Percentiles rank a stretch among this genome's conserved stretches.
phyloP scores from a whole-genome alignment of 768 basidiomycete genomes.

The Hygrocybe coccinea region DNA sequence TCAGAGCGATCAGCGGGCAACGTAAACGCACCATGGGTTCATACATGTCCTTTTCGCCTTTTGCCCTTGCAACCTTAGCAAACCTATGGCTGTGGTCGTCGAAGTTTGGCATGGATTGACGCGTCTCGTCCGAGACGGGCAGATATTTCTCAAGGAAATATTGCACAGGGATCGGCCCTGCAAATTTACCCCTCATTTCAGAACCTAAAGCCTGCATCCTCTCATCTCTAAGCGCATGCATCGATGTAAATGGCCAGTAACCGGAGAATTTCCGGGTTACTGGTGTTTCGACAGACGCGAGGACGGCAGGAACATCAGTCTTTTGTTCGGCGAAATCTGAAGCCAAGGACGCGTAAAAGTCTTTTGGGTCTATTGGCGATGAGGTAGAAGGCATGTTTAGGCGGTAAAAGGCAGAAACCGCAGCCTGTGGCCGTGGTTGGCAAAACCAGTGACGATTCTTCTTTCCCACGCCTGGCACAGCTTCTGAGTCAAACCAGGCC shows the following conservation, averaged over 20 bases:
- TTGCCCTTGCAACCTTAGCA: neutral
- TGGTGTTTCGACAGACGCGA: constrained; percentile 1
- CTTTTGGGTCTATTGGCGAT: neutral
- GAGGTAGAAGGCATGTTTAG: neutral
- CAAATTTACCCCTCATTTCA: constrained; percentile 5
- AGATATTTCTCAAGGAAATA: neutral
- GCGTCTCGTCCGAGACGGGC: neutral
- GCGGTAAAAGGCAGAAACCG: neutral
- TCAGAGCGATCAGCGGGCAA: neutral
- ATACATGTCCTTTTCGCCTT: neutral
- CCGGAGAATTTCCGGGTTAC: neutral
- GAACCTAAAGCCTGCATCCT: neutral
- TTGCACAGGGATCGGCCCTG: neutral
- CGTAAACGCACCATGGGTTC: neutral
- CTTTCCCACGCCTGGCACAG: too few relatives aligned
- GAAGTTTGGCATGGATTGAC: neutral
- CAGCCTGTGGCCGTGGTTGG: neutral
- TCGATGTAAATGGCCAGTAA: neutral
- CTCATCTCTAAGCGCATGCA: neutral
- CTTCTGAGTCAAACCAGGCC: too few relatives aligned
- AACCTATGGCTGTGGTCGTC: neutral
- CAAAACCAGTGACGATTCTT: neutral
- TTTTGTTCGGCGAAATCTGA: neutral
- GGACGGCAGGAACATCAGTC: neutral
- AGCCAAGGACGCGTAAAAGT: neutral